These are phyloP conservation scores for Paecilomyces dactylethromorphus DNA, from an alignment of 2,329 filamentous ascomycete species.

Conservation along the genomic window DNA sequence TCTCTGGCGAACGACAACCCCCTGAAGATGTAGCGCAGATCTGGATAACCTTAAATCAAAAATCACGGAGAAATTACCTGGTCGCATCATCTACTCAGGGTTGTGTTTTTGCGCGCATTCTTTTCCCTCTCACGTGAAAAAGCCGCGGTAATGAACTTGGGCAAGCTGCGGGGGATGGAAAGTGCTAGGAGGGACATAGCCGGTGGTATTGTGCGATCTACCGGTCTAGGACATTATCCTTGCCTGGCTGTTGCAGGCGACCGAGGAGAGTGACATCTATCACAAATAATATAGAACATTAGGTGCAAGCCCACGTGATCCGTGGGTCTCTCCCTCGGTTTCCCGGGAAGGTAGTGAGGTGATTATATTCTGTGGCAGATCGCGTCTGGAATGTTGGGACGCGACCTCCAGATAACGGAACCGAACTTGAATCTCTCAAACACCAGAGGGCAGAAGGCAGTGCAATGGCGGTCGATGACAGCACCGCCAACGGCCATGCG, in stretches of 20 bases:
- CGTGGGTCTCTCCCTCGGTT: not conserved
- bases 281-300: not conserved
- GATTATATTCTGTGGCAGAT: not conserved
- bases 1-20: not conserved
- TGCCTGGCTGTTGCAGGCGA: not conserved
- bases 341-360: not conserved
- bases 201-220: not conserved
- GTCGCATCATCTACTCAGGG: not conserved
- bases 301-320: not conserved
- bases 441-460: not conserved
- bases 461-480: not conserved
- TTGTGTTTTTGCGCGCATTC: not conserved
- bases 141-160: not conserved
- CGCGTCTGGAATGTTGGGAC: not conserved
- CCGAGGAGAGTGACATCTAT: not conserved
- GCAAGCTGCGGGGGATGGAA: not conserved
- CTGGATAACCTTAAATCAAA: not conserved
- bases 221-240: not conserved
- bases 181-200: not conserved
- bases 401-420: not conserved
- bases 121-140: not conserved
- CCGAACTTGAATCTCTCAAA: not conserved
- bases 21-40: not conserved
- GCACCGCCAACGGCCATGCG: conserved; percentile 11
- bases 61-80: not conserved